phyloP scores from a whole-genome alignment of 768 basidiomycete species.

The Nidula microcarpa region DNA sequence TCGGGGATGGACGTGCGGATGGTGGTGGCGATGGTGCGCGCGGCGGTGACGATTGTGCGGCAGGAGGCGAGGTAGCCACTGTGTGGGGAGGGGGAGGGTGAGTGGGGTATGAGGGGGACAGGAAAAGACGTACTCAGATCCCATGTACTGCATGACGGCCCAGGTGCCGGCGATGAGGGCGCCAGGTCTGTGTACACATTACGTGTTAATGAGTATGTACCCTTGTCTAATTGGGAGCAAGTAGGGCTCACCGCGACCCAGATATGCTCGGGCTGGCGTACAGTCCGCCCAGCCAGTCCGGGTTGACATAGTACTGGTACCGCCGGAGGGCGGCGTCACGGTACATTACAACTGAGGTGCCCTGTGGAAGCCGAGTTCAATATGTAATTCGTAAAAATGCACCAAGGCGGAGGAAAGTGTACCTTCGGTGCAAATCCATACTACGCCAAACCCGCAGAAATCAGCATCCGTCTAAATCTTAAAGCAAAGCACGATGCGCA shows the following conservation, averaged over 20 bases:
- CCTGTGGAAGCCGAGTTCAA: constrained; percentile 37
- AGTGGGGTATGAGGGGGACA: too few relatives aligned
- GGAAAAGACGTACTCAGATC: constrained; percentile 37
- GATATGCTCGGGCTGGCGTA: constrained; percentile 90
- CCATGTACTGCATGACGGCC: constrained; percentile 96
- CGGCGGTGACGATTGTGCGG: constrained; percentile 70
- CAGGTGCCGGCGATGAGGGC: constrained; percentile 92
- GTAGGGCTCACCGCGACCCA: constrained; percentile 69
- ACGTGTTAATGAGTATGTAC: neutral
- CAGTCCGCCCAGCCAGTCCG: constrained; percentile 83
- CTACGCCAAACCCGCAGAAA: too few relatives aligned
- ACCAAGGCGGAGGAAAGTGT: too few relatives aligned
- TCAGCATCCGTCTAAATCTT: too few relatives aligned
- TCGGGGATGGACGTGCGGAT: constrained; percentile 74
- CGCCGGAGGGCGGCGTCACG: constrained; percentile 68
- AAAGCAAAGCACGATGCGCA: neutral
- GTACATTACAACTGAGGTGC: constrained; percentile 95
- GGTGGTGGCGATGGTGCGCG: constrained; percentile 64
- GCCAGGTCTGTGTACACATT: constrained; percentile 61
- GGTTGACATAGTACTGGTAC: constrained; percentile 84
- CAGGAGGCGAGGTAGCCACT: constrained; percentile 85
- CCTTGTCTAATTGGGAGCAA: neutral
- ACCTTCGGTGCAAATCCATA: too few relatives aligned
- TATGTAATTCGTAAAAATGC: too few relatives aligned
- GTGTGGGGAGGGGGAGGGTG: too few relatives aligned